Evolutionary conservation across 805 yeast species (phyloP), one percentile per base, ranked within the genome.

Genomic region (Tetrapisispora arboricola): DNA sequence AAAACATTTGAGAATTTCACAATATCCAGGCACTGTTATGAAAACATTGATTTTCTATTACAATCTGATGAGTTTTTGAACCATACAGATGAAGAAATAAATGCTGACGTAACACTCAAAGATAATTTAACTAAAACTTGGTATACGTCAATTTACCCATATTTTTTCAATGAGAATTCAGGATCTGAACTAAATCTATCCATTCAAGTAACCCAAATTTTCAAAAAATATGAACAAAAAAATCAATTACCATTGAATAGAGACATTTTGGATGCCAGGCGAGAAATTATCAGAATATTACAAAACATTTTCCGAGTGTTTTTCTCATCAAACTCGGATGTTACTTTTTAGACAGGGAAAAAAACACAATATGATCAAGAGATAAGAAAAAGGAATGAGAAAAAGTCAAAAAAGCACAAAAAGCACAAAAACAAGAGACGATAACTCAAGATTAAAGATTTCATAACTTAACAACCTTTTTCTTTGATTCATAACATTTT

Each of bases 181-280:
- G 53, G 55, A 8, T 44, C 44, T 47, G 61, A 60, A 40, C 55
- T 63, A 35, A 58, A 60, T 40, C 43, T 60, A 28, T 60, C 63
- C 12, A 51, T 49, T 38, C 45, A 43, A 5, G 49, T 54, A 20
- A 46, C 49, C 29, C 45, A 41, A 17, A 32, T 36, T 7, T 58
- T 58, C 24, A 53, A 49, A n/a, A 37, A 37, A 9, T 50, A 55
- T 40, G 46, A 45, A 31, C 28, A 13, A 8, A 15, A 32, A 2
- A 33, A 43, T n/a, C 28, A 27, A 4, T 22, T 45, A 16, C 63
- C 63, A 25, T 32, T 39, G 2, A 46, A 47, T 19, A 43, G 40
- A 4, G 41, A 40, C 24, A 48, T 60, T 18, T 43, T 42, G 22
- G 45, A 45, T 17, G 58, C 61, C 6, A 51, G 55, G 21, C 48